Evolutionary conservation across 257 asterid genomes (phyloP).

Genomic region (Fraxinus excelsior): DNA sequence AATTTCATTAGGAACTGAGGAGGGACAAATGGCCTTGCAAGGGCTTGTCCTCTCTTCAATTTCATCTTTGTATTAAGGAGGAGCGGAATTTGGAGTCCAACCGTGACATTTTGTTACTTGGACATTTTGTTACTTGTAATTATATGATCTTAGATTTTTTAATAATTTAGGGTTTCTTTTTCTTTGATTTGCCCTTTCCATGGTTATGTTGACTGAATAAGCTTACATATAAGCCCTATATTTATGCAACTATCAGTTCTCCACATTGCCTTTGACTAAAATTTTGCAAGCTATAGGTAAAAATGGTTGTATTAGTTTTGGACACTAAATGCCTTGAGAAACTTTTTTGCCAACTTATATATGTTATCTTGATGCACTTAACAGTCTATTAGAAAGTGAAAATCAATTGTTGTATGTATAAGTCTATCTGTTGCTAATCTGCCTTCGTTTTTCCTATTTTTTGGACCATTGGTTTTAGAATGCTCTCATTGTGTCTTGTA

Average conservation of each 20-base stretch:
- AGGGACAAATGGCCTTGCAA: no score
- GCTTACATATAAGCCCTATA: not conserved
- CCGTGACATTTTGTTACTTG: no score
- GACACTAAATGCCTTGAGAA: not conserved
- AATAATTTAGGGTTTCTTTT: not conserved
- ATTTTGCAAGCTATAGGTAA: not conserved
- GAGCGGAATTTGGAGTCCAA: no score
- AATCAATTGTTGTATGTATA: not conserved
- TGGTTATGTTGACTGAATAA: not conserved
- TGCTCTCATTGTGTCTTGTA: not conserved
- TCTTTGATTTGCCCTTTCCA: not conserved
- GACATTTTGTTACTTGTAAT: not conserved
- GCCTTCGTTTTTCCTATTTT: not conserved
- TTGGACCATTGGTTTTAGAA: not conserved
- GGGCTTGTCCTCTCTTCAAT: no score
- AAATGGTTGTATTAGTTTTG: not conserved
- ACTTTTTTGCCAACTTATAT: not conserved
- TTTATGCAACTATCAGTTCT: not conserved
- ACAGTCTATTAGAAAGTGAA: not conserved
- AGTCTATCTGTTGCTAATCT: not conserved
- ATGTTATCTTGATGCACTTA: not conserved
- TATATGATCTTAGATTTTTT: not conserved
- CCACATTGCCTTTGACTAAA: not conserved
- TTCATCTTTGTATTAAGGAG: no score
- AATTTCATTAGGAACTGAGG: no score